These are phyloP conservation scores for Zarea fungicola DNA, from an alignment of 2,329 filamentous ascomycete species.

Conservation along the genomic window DNA sequence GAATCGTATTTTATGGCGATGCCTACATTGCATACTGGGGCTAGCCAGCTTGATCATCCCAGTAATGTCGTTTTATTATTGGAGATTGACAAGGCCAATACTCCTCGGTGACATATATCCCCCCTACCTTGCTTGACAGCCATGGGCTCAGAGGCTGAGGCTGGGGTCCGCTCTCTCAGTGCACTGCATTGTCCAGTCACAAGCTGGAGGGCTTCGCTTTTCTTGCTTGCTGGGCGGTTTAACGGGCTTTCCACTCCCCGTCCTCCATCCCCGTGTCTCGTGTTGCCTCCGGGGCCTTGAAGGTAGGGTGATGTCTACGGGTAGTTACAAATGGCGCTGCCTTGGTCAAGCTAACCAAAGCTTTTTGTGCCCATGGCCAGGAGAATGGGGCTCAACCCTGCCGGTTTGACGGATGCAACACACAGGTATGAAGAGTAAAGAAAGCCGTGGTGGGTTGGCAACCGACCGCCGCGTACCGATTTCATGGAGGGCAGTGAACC, in stretches of 20 bases:
- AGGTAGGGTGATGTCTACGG: not conserved
- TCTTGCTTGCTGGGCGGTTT: not conserved
- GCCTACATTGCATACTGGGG: too few species aligned
- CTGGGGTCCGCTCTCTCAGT: not conserved
- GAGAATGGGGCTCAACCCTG: not conserved
- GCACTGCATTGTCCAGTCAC: not conserved
- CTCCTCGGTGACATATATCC: not conserved
- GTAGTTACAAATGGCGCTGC: not conserved
- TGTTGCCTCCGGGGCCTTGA: not conserved
- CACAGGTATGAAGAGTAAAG: not conserved
- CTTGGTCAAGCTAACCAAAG: not conserved
- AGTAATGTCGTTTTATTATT: too few species aligned
- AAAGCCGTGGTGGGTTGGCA: not conserved
- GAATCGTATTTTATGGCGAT: too few species aligned
- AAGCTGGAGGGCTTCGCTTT: constrained; percentile 1
- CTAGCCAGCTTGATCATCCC: too few species aligned
- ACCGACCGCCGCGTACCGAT: constrained; percentile 8
- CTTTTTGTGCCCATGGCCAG: not conserved
- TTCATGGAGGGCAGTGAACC: not conserved
- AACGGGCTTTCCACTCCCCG: constrained; percentile 4
- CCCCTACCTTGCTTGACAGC: not conserved
- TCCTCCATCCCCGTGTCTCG: constrained; percentile 1
- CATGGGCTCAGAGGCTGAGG: not conserved
- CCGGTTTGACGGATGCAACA: constrained; percentile 9
- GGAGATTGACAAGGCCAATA: not conserved